These are phyloP conservation scores for Diospyros kaki DNA, from an alignment of 148 eudicot species.

Conservation along the genomic window DNA sequence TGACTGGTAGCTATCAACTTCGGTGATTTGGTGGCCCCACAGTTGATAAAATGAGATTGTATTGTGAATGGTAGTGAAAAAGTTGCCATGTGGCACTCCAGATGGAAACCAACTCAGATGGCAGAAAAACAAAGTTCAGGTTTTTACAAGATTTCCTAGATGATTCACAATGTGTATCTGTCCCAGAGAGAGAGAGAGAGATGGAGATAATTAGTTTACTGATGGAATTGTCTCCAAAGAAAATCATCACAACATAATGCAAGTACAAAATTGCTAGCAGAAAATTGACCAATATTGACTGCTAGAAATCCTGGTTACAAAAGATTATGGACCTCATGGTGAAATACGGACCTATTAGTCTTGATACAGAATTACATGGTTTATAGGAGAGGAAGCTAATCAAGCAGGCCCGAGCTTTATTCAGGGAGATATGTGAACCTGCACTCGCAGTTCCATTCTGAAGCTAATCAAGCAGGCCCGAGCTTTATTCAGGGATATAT, in stretches of 20 bases:
- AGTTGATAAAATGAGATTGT: conserved; percentile 25
- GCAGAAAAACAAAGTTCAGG: conserved; percentile 12
- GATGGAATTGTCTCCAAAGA: neutral
- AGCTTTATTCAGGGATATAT: conserved; percentile 1
- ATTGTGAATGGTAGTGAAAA: conserved; percentile 31
- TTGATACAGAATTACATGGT: neutral
- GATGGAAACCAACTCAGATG: conserved; percentile 8
- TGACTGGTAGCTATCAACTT: conserved; percentile 22
- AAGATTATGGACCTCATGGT: neutral
- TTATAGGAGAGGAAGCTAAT: neutral
- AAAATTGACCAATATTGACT: neutral
- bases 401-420: too few species aligned
- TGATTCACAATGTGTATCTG: conserved; percentile 10
- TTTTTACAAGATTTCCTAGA: neutral
- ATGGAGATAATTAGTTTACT: neutral
- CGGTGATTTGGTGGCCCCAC: conserved; percentile 20
- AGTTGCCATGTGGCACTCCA: conserved; percentile 36
- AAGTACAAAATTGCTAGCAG: neutral
- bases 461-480: neutral
- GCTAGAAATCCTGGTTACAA: neutral
- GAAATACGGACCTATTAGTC: neutral
- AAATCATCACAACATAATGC: neutral
- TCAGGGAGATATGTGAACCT: too few species aligned
- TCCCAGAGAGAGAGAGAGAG: neutral
- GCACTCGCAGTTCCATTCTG: neutral